Evolutionary conservation across 352 stramenopile species (phyloP).

Genomic region (Globisporangium apiculatum): DNA sequence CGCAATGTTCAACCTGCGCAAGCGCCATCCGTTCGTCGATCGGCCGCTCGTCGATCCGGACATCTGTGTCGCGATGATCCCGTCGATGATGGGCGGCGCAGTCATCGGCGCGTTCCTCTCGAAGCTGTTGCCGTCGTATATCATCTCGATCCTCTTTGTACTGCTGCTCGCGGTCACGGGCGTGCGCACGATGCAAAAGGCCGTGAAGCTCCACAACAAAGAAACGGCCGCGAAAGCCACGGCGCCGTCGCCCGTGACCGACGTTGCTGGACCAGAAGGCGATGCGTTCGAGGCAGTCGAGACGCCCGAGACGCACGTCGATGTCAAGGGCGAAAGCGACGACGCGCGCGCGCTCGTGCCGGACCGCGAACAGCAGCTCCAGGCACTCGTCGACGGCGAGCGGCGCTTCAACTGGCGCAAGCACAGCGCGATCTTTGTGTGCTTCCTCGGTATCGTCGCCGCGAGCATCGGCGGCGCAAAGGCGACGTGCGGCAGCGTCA

Average conservation of each 20-base stretch:
- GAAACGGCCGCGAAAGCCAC: conserved; percentile 28
- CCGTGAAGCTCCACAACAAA: conserved; percentile 25
- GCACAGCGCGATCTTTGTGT: conserved; percentile 23
- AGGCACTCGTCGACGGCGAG: conserved; percentile 20
- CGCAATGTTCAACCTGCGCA: conserved; percentile 53
- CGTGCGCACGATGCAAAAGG: conserved; percentile 26
- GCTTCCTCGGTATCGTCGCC: conserved; percentile 19
- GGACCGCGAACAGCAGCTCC: conserved; percentile 10
- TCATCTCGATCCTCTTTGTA: conserved; percentile 52
- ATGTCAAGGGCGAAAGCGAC: background rate
- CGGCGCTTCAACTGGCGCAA: conserved; percentile 29
- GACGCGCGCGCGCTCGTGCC: conserved; percentile 11
- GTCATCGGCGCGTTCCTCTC: conserved; percentile 48
- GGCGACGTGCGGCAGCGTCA: conserved; percentile 11
- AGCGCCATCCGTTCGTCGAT: conserved; percentile 47
- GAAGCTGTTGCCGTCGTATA: conserved; percentile 53
- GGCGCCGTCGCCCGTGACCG: background rate
- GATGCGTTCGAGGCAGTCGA: conserved; percentile 8
- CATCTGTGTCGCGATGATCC: conserved; percentile 53
- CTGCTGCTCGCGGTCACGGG: conserved; percentile 29
- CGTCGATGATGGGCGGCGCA: conserved; percentile 46
- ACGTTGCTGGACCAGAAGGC: background rate
- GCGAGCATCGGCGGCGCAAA: conserved; percentile 19
- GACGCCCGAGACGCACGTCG: conserved; percentile 7
- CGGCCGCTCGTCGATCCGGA: conserved; percentile 54